Percentiles rank a stretch among this genome's conserved stretches.
Evolutionary conservation across 257 asterid genomes (phyloP).

Genomic region (Solanum arcanum): DNA sequence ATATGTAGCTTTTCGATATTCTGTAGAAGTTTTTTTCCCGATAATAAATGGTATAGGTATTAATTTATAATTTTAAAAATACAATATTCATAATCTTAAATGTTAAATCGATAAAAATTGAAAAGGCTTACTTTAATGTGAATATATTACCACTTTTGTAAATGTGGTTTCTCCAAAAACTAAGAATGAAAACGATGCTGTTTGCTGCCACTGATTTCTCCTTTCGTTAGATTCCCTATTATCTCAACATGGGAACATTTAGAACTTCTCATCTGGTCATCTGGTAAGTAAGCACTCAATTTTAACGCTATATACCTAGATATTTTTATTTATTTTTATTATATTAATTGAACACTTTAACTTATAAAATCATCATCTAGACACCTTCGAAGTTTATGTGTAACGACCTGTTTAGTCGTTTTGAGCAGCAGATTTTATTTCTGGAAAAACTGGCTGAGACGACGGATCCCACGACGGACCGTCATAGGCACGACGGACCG

Average conservation of each 20-base stretch:
- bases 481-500: no score
- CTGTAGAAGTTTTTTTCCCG: fast-evolving
- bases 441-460: no score
- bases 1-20: background rate
- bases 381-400: no score
- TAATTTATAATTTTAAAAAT: background rate
- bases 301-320: background rate
- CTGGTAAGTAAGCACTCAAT: background rate
- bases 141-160: background rate
- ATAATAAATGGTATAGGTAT: background rate
- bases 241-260: background rate
- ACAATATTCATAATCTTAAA: background rate
- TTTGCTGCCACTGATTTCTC: background rate
- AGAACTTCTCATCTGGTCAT: background rate
- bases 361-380: no score
- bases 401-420: no score
- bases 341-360: no score
- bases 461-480: no score
- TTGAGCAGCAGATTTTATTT: no score
- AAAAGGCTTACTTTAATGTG: background rate
- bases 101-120: background rate
- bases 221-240: background rate
- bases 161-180: background rate
- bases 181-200: background rate
- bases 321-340: background rate